Evolutionary conservation across 495 filamentous ascomycete species (phyloP).

Genomic region (Xylaria sp.): DNA sequence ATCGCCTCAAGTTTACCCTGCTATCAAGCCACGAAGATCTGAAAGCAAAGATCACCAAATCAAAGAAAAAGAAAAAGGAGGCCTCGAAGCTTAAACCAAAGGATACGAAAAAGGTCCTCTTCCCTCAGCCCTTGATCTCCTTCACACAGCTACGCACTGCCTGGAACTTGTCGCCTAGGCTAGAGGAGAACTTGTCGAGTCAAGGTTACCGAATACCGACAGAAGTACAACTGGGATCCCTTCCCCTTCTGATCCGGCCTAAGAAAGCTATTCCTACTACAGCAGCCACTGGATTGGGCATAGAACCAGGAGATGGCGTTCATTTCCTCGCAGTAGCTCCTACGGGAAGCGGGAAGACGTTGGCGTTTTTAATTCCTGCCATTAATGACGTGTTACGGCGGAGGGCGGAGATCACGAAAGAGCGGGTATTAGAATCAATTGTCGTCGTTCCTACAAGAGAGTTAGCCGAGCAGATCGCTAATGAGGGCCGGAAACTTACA

Average conservation of each 20-base stretch:
- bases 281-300: slow-evolving; percentile 38
- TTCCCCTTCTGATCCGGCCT: slow-evolving; percentile 75
- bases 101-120: slow-evolving; percentile 64
- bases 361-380: slow-evolving; percentile 88
- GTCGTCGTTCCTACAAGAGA: slow-evolving; percentile 93
- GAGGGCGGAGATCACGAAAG: slow-evolving; percentile 48
- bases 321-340: slow-evolving; percentile 90
- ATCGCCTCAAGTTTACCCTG: slow-evolving; percentile 86
- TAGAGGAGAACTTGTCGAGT: slow-evolving; percentile 78
- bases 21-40: slow-evolving; percentile 52
- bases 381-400: slow-evolving; percentile 73
- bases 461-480: slow-evolving; percentile 88
- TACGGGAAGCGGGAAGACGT: slow-evolving; percentile 96
- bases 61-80: slow-evolving; percentile 52
- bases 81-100: slow-evolving; percentile 48
- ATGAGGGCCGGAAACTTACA: slow-evolving; percentile 84
- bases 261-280: slow-evolving; percentile 48
- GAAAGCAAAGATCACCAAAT: slow-evolving; percentile 40
- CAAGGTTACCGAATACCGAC: slow-evolving; percentile 89
- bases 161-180: slow-evolving; percentile 72
- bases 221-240: slow-evolving; percentile 86
- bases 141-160: slow-evolving; percentile 73
- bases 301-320: slow-evolving; percentile 43
- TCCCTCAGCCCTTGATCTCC: slow-evolving; percentile 76
- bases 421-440: slow-evolving; percentile 68